phyloP scores from a whole-genome alignment of 768 basidiomycete species.

The Suillus lakei region DNA sequence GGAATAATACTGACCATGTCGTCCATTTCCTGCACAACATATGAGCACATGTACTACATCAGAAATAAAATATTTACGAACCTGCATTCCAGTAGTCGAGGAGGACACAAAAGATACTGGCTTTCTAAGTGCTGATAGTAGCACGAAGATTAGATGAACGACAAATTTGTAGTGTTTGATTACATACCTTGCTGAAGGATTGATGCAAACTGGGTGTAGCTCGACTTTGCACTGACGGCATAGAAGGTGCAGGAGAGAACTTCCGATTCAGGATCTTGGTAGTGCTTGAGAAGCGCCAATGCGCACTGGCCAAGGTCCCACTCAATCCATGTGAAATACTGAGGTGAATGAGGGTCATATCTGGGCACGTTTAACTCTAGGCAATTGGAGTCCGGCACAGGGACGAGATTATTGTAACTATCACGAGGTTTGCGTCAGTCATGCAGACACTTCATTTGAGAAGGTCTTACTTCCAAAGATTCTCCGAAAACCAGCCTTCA shows the following conservation, averaged over 20 bases:
- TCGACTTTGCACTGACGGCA: slow-evolving; percentile 26
- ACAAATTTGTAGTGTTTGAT: neutral
- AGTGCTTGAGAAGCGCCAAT: slow-evolving; percentile 29
- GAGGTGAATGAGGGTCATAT: slow-evolving; percentile 20
- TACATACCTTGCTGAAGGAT: slow-evolving; percentile 23
- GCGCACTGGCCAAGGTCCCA: slow-evolving; percentile 27
- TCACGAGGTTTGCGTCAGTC: neutral
- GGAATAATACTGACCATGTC: slow-evolving; percentile 25
- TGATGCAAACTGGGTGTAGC: slow-evolving; percentile 18
- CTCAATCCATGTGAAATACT: slow-evolving; percentile 29
- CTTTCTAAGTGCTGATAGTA: slow-evolving; percentile 25
- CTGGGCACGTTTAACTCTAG: slow-evolving; percentile 25
- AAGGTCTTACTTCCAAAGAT: slow-evolving; percentile 24
- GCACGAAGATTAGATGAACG: neutral
- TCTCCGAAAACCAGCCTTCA: slow-evolving; percentile 31
- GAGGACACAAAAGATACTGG: slow-evolving; percentile 28
- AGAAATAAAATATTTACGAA: slow-evolving; percentile 1
- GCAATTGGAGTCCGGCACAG: slow-evolving; percentile 15
- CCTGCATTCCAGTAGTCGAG: slow-evolving; percentile 22
- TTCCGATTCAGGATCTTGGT: slow-evolving; percentile 22
- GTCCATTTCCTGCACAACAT: slow-evolving; percentile 23
- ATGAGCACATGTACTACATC: neutral
- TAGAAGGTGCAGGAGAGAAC: slow-evolving; percentile 30
- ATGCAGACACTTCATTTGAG: neutral
- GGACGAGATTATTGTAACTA: slow-evolving; percentile 17